These are phyloP conservation scores for Kodamaea kaohsiungensis DNA, from an alignment of 805 yeast genomes.

Conservation along the genomic window DNA sequence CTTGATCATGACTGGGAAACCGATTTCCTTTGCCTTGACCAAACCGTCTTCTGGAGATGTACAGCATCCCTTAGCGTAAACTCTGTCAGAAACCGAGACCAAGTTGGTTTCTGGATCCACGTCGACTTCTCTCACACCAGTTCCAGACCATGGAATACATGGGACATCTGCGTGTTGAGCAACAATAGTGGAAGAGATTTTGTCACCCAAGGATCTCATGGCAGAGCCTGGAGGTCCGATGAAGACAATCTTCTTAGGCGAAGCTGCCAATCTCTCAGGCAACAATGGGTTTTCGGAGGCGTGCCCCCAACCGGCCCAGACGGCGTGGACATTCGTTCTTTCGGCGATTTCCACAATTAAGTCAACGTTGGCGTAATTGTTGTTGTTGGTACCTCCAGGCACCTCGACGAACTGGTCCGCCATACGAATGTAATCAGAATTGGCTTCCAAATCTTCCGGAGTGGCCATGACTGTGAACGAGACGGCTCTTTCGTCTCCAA, in stretches of 20 bases:
- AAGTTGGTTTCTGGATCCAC: slow-evolving; percentile 69
- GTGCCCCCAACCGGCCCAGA: slow-evolving; percentile 99
- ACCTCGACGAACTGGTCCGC: slow-evolving; percentile 98
- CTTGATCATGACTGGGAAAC: slow-evolving; percentile 98
- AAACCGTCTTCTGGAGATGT: slow-evolving; percentile 86
- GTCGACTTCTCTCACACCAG: slow-evolving; percentile 85
- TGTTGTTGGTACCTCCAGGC: slow-evolving; percentile 99
- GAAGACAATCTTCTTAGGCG: slow-evolving; percentile 85
- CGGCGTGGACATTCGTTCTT: slow-evolving; percentile 95
- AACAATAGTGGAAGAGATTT: slow-evolving; percentile 95
- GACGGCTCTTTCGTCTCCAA: slow-evolving; percentile 91
- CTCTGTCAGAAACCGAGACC: slow-evolving; percentile 84
- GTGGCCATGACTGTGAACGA: slow-evolving; percentile 98
- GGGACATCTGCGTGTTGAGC: slow-evolving; percentile 99
- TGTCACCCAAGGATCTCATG: slow-evolving; percentile 99
- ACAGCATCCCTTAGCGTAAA: slow-evolving; percentile 89
- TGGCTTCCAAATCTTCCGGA: slow-evolving; percentile 97
- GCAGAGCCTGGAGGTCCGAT: slow-evolving; percentile 99
- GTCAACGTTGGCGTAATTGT: slow-evolving; percentile 97
- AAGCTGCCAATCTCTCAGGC: slow-evolving; percentile 93
- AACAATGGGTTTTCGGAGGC: slow-evolving; percentile 97
- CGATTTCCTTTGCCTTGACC: slow-evolving; percentile 78
- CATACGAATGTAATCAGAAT: slow-evolving; percentile 97
- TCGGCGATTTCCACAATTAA: slow-evolving; percentile 96
- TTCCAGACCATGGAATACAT: slow-evolving; percentile 99